Evolutionary conservation across 176 grass and related monocot species (phyloP).

Genomic region (Juncus effusus): DNA sequence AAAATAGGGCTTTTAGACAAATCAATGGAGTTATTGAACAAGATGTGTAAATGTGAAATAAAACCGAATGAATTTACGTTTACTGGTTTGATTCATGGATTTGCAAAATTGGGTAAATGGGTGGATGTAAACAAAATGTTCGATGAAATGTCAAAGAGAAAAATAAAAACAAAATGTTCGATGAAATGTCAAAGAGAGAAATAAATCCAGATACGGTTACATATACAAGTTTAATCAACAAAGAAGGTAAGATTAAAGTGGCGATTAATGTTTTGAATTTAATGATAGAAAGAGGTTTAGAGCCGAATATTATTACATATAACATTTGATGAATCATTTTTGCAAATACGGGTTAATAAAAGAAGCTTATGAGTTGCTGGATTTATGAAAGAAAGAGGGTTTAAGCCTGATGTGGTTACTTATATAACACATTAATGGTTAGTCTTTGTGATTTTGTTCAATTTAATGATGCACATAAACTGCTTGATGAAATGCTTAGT

Average conservation of each 20-base stretch:
- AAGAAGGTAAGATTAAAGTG: slow-evolving; percentile 29
- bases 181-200: slow-evolving; percentile 18
- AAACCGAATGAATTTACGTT: background rate
- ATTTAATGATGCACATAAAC: slow-evolving; percentile 31
- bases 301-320: slow-evolving; percentile 33
- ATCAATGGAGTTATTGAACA: slow-evolving; percentile 24
- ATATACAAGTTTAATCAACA: slow-evolving; percentile 35
- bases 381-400: slow-evolving; percentile 31
- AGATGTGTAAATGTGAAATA: slow-evolving; percentile 24
- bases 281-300: slow-evolving; percentile 38
- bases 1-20: slow-evolving; percentile 25
- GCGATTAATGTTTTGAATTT: slow-evolving; percentile 21
- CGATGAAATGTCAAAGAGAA: slow-evolving; percentile 14
- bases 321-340: slow-evolving; percentile 45
- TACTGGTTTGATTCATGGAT: slow-evolving; percentile 14
- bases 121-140: slow-evolving; percentile 6
- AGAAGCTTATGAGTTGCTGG: slow-evolving; percentile 30
- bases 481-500: slow-evolving; percentile 42
- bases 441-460: slow-evolving; percentile 39
- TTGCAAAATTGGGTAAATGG: slow-evolving; percentile 27
- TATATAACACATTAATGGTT: slow-evolving; percentile 35
- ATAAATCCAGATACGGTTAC: background rate
- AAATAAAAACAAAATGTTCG: slow-evolving; percentile 13
- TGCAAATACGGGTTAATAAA: slow-evolving; percentile 33
- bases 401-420: slow-evolving; percentile 34